Evolutionary conservation across 768 basidiomycete species (phyloP), one percentile per base, ranked within the genome.

Genomic region (Calocera cornea): DNA sequence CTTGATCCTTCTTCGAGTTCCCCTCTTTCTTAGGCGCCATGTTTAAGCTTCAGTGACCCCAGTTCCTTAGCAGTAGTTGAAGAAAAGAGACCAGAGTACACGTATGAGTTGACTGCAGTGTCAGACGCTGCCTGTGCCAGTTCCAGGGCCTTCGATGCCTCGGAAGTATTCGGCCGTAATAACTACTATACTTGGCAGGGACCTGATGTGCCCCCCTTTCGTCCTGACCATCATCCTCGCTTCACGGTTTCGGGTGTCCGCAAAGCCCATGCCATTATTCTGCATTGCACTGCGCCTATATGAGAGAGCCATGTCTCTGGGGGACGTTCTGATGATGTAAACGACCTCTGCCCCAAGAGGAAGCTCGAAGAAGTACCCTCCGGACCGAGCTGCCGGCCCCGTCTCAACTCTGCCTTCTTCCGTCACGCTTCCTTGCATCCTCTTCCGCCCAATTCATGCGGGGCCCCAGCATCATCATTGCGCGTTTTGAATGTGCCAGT

Each of bases 1-100:
- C 93, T 47, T 85, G 78, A 77, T 95, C 94, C 76, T 95, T 95
- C 86, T 95, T 97, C 67, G 90, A 81, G 80, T 93, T 95, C 72
- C 83, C 85, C 69, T 87, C 89, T 77, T 91, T 76, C 65, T 66
- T 92, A 0, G 94, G 93, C 63, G 94, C 78, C 94, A 95, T 94
- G 34, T 16, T 71, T 36, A 24, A 10, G n/a, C 41, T 60, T 31
- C 3, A 49, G 12, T 14, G 24, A 66, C 27, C 7, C 3, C 40
- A 66, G 65, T 3, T 16, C 54, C 34, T 22, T 14, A 24, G 16
- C 12, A 63, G 63, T 36, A 65, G 1, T 1, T 14, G 33, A 3
- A 69, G 44, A 19, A 7, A 47, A 19, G 19, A 3, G 44, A 47
- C 24, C 19, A 24, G 44, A 47, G 7, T 47, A 47, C 44, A 24